Conservation (phyloP, 2,329 filamentous ascomycete genomes). For the Phyllosticta ampelicida region DNA sequence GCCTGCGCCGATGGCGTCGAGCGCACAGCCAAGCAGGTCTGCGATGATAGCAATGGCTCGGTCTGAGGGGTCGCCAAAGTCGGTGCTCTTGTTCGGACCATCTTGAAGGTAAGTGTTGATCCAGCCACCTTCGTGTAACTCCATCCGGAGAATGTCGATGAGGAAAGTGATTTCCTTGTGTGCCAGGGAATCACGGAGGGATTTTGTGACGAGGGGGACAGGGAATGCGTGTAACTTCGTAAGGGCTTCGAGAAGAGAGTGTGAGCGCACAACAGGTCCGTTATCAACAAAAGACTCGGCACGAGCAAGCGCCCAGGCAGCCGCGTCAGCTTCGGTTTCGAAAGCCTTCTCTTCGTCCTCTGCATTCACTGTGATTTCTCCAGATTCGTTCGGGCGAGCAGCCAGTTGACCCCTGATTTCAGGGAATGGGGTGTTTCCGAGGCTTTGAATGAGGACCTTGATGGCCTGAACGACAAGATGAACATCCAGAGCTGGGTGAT, state of each 20-base stretch:
- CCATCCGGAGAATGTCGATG: constrained; percentile 60
- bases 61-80: constrained; percentile 47
- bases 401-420: constrained; percentile 29
- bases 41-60: constrained; percentile 61
- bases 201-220: constrained; percentile 46
- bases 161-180: constrained; percentile 60
- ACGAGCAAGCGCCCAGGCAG: constrained; percentile 49
- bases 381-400: constrained; percentile 19
- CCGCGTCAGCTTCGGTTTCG: constrained; percentile 28
- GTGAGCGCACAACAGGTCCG: constrained; percentile 51
- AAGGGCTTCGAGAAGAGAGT: constrained; percentile 57
- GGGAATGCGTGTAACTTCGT: constrained; percentile 57
- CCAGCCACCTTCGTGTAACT: constrained; percentile 67
- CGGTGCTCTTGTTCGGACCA: constrained; percentile 29
- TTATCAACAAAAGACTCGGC: constrained; percentile 57
- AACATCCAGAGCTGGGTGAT: constrained; percentile 52
- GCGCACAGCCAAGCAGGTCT: constrained; percentile 58
- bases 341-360: constrained; percentile 21
- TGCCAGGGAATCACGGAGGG: constrained; percentile 52
- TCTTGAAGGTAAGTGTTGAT: constrained; percentile 58
- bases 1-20: constrained; percentile 64
- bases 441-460: constrained; percentile 55
- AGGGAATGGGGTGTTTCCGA: constrained; percentile 39
- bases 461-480: constrained; percentile 57
- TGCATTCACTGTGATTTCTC: constrained; percentile 12